These are phyloP conservation scores for Chlorencoelia australis DNA, from an alignment of 2,329 filamentous ascomycete genomes.

Conservation along the genomic window DNA sequence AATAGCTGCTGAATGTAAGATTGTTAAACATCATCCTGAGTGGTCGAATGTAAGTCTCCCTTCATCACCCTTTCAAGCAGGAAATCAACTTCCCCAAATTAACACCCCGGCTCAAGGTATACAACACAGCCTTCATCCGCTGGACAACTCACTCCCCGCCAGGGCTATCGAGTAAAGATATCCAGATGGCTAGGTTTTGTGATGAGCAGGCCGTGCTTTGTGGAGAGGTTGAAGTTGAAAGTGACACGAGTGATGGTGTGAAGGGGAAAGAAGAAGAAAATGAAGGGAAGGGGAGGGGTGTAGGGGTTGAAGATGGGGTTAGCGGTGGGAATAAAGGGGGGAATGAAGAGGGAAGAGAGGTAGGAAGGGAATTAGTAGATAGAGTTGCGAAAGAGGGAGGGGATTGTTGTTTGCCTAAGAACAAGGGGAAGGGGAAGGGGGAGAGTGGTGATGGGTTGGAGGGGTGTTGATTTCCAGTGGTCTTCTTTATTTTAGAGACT, in stretches of 20 bases:
- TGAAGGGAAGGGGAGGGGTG: constrained; percentile 28
- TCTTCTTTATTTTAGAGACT: no score
- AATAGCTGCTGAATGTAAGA: constrained; percentile 56
- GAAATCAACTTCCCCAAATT: not conserved
- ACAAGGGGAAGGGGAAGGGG: no score
- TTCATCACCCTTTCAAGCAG: not conserved
- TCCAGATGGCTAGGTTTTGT: constrained; percentile 51
- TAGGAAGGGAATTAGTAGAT: constrained; percentile 36
- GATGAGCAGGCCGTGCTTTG: constrained; percentile 22
- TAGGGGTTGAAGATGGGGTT: constrained; percentile 31
- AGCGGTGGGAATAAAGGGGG: constrained; percentile 30
- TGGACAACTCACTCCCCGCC: constrained; percentile 64
- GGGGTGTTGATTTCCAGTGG: no score
- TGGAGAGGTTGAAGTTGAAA: not conserved
- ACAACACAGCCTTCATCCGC: constrained; percentile 58
- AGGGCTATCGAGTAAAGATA: constrained; percentile 55
- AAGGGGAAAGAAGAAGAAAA: constrained; percentile 7
- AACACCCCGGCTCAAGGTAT: constrained; percentile 39
- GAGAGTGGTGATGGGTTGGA: no score
- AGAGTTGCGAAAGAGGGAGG: constrained; percentile 36
- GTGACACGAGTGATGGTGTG: constrained; percentile 34
- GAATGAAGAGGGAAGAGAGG: constrained; percentile 17
- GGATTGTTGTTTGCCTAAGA: constrained; percentile 43
- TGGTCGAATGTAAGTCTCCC: constrained; percentile 55
- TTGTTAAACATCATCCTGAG: constrained; percentile 63